These are phyloP conservation scores for Capronia americana DNA, from an alignment of 2,329 filamentous ascomycete genomes.

Conservation along the genomic window DNA sequence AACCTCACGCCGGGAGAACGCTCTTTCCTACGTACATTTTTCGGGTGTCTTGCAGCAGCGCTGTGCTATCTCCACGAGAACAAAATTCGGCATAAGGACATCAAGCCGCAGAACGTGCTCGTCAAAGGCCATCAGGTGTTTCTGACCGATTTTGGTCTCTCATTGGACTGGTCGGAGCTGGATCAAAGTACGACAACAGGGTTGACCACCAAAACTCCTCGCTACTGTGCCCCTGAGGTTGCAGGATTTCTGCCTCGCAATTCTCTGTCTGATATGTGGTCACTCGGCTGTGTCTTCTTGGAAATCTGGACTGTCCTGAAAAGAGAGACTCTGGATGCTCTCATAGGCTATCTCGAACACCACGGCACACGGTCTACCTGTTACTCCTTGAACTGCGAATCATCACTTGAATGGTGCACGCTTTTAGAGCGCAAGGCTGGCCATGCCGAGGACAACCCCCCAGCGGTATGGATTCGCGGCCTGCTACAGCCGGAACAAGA, in stretches of 20 bases:
- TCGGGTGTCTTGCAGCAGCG: conserved; percentile 29
- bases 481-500: not conserved
- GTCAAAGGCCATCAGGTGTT: conserved; percentile 26
- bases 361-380: not conserved
- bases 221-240: conserved; percentile 20
- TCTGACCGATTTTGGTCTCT: conserved; percentile 36
- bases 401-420: not conserved
- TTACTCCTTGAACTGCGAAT: not conserved
- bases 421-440: not conserved
- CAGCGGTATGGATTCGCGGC: not conserved
- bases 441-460: not conserved
- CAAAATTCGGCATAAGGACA: conserved; percentile 36
- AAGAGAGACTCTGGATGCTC: not conserved
- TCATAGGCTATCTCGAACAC: not conserved
- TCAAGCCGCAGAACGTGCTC: conserved; percentile 39
- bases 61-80: conserved; percentile 33
- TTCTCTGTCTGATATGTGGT: conserved; percentile 17
- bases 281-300: conserved; percentile 32
- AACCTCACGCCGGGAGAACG: not conserved
- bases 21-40: conserved; percentile 17
- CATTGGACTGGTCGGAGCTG: conserved; percentile 24
- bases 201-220: not conserved
- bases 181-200: conserved; percentile 16
- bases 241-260: conserved; percentile 1
- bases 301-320: conserved; percentile 30